phyloP scores from a whole-genome alignment of 176 grass and related monocot genomes.

The Oryza longistaminata region DNA sequence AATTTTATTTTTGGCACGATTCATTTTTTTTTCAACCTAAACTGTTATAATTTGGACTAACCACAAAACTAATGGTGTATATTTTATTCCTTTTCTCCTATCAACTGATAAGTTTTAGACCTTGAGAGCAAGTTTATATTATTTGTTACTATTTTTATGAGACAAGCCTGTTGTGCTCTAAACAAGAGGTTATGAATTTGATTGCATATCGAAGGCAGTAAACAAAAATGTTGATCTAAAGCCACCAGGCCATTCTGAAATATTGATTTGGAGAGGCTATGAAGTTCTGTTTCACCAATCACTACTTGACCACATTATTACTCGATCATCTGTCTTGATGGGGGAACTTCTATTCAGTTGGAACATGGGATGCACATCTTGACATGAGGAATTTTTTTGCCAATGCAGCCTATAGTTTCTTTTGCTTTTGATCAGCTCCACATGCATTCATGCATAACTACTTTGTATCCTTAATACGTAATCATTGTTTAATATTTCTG shows the following conservation, averaged over 20 bases:
- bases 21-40: neutral
- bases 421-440: slow-evolving; percentile 13
- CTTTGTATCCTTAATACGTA: neutral
- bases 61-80: too few species aligned
- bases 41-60: neutral
- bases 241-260: neutral
- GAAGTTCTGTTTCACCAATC: neutral
- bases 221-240: neutral
- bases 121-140: neutral
- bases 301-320: neutral
- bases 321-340: neutral
- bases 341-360: slow-evolving; percentile 10
- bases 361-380: slow-evolving; percentile 9
- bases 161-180: neutral
- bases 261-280: neutral
- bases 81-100: neutral
- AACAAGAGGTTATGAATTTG: neutral
- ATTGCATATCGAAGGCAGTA: neutral
- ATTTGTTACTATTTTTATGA: too few species aligned
- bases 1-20: neutral
- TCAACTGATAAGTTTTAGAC: neutral
- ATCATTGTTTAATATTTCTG: neutral
- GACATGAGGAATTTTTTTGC: neutral
- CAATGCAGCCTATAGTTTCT: neutral
- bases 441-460: neutral